Conservation (phyloP, 1,284 basidiomycete species). For the Boletus calvinii region DNA sequence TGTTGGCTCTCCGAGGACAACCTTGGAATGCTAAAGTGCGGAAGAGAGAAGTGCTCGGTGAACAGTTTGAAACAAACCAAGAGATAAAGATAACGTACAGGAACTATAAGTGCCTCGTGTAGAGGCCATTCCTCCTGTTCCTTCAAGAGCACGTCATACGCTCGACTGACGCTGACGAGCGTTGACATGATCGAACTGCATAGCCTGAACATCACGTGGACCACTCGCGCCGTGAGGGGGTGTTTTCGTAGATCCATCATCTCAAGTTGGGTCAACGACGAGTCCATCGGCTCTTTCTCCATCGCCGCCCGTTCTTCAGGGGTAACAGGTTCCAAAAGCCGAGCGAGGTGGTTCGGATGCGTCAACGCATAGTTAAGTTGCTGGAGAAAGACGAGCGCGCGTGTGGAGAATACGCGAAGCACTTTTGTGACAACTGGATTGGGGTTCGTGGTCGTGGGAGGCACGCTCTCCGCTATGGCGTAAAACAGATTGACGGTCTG, state of each 20-base stretch:
- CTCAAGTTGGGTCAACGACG: constrained; percentile 41
- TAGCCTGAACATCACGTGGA: constrained; percentile 68
- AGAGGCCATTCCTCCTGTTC: constrained; percentile 71
- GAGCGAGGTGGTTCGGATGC: constrained; percentile 85
- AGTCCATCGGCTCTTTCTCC: constrained; percentile 54
- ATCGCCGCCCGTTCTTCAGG: constrained; percentile 67
- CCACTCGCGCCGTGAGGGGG: constrained; percentile 67
- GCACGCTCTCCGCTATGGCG: constrained; percentile 55
- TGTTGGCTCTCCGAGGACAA: constrained; percentile 72
- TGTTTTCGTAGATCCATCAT: constrained; percentile 60
- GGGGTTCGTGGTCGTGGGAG: constrained; percentile 39
- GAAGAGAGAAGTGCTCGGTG: not conserved
- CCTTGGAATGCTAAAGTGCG: constrained; percentile 66
- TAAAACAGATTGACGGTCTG: constrained; percentile 76
- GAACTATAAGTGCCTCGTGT: constrained; percentile 65
- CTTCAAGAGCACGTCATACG: constrained; percentile 64
- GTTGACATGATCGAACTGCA: constrained; percentile 69
- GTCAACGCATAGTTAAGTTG: constrained; percentile 88
- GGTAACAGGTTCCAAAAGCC: constrained; percentile 78
- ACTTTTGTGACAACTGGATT: constrained; percentile 55
- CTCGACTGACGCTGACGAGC: constrained; percentile 68
- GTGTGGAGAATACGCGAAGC: constrained; percentile 63
- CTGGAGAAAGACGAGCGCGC: constrained; percentile 75
- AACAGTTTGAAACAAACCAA: not conserved
- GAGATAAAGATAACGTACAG: constrained; percentile 50